phyloP scores from a whole-genome alignment of 2,329 filamentous ascomycete species.

The Tolypocladium guangdongense region DNA sequence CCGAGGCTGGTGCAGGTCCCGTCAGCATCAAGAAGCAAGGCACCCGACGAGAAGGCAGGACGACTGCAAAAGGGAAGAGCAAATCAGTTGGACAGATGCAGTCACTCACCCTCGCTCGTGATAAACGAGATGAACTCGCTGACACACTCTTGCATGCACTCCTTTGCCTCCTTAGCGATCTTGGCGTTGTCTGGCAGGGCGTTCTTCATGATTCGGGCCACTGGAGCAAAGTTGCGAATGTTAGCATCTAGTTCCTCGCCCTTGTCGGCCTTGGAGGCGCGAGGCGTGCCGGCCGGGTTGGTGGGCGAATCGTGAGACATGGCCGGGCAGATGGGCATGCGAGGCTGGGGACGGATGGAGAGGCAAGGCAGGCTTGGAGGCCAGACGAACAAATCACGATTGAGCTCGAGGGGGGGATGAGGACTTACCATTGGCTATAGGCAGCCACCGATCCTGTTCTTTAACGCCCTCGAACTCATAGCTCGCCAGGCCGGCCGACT shows the following conservation, averaged over 20 bases:
- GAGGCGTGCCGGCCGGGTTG: slow-evolving; percentile 36
- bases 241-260: slow-evolving; percentile 68
- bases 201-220: slow-evolving; percentile 98
- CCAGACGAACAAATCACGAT: slow-evolving; percentile 34
- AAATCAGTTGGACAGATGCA: not conserved
- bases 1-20: slow-evolving; percentile 56
- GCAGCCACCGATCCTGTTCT: slow-evolving; percentile 98
- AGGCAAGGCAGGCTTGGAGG: slow-evolving; percentile 9
- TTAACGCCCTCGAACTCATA: slow-evolving; percentile 94
- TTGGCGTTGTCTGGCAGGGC: slow-evolving; percentile 96
- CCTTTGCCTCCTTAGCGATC: slow-evolving; percentile 97
- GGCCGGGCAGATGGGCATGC: slow-evolving; percentile 27
- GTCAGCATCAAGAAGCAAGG: slow-evolving; percentile 8
- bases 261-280: slow-evolving; percentile 36
- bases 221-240: slow-evolving; percentile 88
- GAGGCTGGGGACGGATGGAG: slow-evolving; percentile 14
- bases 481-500: slow-evolving; percentile 56
- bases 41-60: no score
- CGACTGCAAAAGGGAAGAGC: slow-evolving; percentile 1
- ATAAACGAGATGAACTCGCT: slow-evolving; percentile 99
- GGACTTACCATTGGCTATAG: slow-evolving; percentile 98
- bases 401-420: slow-evolving; percentile 11
- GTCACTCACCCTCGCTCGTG: slow-evolving; percentile 81
- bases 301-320: slow-evolving; percentile 51
- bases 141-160: slow-evolving; percentile 99